Base-by-base conservation (phyloP, 2,329 filamentous ascomycete species). In the Sphaerulina vaccinii region DNA sequence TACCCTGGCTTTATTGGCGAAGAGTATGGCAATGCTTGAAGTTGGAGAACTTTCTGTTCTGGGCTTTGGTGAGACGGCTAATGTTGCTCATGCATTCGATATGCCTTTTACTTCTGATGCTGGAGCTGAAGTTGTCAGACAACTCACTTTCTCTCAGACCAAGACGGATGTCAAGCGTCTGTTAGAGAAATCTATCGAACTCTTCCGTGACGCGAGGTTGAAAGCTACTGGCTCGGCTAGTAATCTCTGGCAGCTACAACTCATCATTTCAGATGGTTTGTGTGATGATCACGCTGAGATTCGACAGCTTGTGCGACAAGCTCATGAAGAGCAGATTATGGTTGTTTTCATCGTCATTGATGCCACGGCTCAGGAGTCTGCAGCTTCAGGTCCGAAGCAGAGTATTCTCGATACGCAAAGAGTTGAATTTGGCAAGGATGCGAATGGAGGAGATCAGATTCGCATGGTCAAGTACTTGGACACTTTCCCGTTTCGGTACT, bases 331-430 rank as follows among this genome's bases (percentile, higher is more conserved):
- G 72, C 80, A 90, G 13, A 95, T 99, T 67, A 96, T 99, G 89
- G 85, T 97, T 57, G 92, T 99, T 5, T 99, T 99, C 70, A 89
- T 99, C 63, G 87, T 99, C 64, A 90, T 99, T 66, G 93, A 99
- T 74, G 78, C 82, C 38, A 67, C 68, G 3, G 56, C 56, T 21
- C 48, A 52, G 29, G 53, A 55, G 22, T 39, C 58, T 22, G 39
- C 51, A 9, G 56, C 52, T 19, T 46, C 52, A 2, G 52, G 53
- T 66, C 76, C 77, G 58, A 76, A 77, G 60, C 63, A 67, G 49
- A 87, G 84, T 63, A 95, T 99, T 55, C 73, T 97, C 64, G 90
- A 96, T 68, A 78, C 97, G 63, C 90, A 90, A 69, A 86, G 90
- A 71, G 92, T 90, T 32, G 84, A 84, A 67, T 96, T 97, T 66